These are phyloP conservation scores for Botrytis deweyae DNA, from an alignment of 2,329 filamentous ascomycete species.

Conservation along the genomic window DNA sequence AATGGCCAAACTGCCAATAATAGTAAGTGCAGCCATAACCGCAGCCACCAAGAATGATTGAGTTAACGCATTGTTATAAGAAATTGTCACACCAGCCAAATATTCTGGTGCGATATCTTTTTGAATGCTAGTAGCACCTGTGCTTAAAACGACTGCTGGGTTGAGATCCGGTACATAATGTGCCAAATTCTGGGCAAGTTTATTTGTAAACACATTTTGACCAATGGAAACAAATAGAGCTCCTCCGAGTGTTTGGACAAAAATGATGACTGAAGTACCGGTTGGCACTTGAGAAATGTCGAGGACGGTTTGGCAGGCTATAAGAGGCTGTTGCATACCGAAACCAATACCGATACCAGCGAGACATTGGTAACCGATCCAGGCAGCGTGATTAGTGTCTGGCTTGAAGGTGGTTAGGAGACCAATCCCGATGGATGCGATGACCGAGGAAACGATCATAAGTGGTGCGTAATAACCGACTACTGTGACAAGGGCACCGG, in stretches of 20 bases:
- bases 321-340: constrained; percentile 57
- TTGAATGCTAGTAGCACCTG: constrained; percentile 61
- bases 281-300: constrained; percentile 54
- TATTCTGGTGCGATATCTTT: constrained; percentile 50
- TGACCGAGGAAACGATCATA: constrained; percentile 52
- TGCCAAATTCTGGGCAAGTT: constrained; percentile 41
- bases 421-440: constrained; percentile 46
- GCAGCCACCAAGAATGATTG: constrained; percentile 53
- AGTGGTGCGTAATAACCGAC: constrained; percentile 48
- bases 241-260: constrained; percentile 57
- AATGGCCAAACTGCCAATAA: constrained; percentile 14
- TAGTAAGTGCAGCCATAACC: constrained; percentile 3
- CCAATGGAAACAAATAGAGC: constrained; percentile 59
- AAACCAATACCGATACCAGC: constrained; percentile 55
- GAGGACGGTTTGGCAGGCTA: constrained; percentile 57
- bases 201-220: constrained; percentile 47
- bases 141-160: constrained; percentile 45
- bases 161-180: constrained; percentile 46
- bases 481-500: not conserved
- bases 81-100: constrained; percentile 54
- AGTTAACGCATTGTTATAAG: constrained; percentile 57
- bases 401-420: constrained; percentile 54
- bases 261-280: constrained; percentile 55
- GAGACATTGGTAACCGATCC: constrained; percentile 59
- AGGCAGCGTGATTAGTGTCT: constrained; percentile 47